These are phyloP conservation scores for Fusarium pininemorale DNA, from an alignment of 2,329 filamentous ascomycete species.

Conservation along the genomic window DNA sequence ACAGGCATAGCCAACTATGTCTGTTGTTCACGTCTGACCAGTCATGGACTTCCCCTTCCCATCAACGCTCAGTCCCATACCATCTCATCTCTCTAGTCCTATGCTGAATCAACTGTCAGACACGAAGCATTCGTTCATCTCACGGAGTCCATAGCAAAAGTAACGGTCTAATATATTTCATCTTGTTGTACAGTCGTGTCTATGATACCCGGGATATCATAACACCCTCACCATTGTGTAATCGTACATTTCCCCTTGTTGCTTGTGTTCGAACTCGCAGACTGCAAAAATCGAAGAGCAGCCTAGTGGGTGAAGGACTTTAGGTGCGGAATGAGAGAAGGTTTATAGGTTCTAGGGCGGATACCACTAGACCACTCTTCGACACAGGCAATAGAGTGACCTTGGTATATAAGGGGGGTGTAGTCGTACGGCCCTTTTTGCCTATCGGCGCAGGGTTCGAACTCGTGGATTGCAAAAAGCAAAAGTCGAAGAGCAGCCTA, in stretches of 20 bases:
- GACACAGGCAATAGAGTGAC: neutral
- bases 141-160: neutral
- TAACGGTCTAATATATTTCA: constrained; percentile 1
- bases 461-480: neutral
- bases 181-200: constrained; percentile 39
- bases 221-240: constrained; percentile 7
- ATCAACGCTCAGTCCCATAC: too few relatives aligned
- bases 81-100: too few relatives aligned
- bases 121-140: neutral
- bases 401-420: neutral
- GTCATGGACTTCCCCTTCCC: too few relatives aligned
- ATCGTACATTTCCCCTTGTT: constrained; percentile 31
- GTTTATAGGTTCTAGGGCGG: neutral
- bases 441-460: neutral
- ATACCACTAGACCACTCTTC: neutral
- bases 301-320: neutral
- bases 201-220: constrained; percentile 4
- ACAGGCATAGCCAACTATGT: neutral
- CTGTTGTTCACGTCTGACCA: neutral
- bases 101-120: neutral
- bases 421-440: constrained; percentile 21
- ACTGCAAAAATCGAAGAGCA: neutral
- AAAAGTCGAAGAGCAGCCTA: neutral
- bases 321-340: neutral
- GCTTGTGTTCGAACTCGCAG: neutral